Conservation (phyloP, 148 eudicot species). For the Silene latifolia region DNA sequence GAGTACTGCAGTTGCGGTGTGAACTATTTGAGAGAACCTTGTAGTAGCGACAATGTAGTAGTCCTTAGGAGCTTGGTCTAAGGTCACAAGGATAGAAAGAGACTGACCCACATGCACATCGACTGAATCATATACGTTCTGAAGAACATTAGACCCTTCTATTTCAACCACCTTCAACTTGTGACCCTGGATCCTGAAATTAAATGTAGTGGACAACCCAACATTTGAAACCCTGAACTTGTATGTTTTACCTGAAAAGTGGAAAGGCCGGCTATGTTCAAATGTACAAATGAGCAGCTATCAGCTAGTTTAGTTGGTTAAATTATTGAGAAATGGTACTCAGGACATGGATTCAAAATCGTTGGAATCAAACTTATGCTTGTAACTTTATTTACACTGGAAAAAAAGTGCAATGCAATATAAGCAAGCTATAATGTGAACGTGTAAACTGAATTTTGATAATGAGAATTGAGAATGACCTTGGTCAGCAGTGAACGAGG, state of each 20-base stretch:
- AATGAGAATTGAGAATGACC: slow-evolving; percentile 34
- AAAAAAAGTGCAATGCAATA: no score
- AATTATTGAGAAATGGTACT: no score
- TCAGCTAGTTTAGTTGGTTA: no score
- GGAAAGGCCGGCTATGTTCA: background rate
- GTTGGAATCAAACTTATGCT: no score
- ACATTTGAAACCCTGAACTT: slow-evolving; percentile 84
- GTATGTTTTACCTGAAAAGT: slow-evolving; percentile 79
- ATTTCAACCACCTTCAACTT: slow-evolving; percentile 90
- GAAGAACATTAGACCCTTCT: slow-evolving; percentile 79
- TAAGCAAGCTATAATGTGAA: no score
- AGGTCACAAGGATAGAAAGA: slow-evolving; percentile 67
- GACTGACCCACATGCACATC: slow-evolving; percentile 96
- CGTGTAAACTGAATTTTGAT: background rate
- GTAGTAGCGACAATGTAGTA: slow-evolving; percentile 84
- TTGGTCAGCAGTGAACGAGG: slow-evolving; percentile 67
- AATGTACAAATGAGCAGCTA: background rate
- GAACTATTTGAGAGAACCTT: slow-evolving; percentile 49
- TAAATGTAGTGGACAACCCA: slow-evolving; percentile 67
- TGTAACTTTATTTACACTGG: no score
- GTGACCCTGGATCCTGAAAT: slow-evolving; percentile 91
- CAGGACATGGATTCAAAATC: no score
- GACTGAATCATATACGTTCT: slow-evolving; percentile 61
- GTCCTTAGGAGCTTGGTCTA: slow-evolving; percentile 79
- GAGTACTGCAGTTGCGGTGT: slow-evolving; percentile 49